Evolutionary conservation across 1,284 basidiomycete species (phyloP).

Genomic region (Cutaneotrichosporon sp.): DNA sequence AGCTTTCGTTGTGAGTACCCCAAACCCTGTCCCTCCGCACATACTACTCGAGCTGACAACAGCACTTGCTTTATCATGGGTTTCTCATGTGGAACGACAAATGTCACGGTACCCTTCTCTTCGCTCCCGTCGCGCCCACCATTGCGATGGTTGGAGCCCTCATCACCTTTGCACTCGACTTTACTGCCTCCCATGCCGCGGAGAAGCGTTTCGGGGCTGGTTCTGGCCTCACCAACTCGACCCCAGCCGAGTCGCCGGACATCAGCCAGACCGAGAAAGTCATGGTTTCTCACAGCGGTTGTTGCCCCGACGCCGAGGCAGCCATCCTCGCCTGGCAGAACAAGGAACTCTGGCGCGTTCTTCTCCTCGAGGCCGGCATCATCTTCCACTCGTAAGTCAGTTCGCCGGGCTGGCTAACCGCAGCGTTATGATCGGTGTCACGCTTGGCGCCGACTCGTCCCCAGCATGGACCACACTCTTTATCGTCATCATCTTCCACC

Average conservation of each 20-base stretch:
- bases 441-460: conserved; percentile 30
- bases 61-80: conserved; percentile 54
- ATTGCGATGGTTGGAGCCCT: conserved; percentile 49
- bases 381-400: conserved; percentile 48
- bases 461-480: conserved; percentile 30
- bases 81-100: conserved; percentile 52
- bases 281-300: too few relatives aligned
- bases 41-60: not conserved
- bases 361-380: conserved; percentile 54
- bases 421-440: conserved; percentile 32
- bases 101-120: conserved; percentile 54
- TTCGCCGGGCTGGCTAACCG: not conserved
- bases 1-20: conserved; percentile 46
- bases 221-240: not conserved
- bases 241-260: not conserved
- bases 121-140: conserved; percentile 53
- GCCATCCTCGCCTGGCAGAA: conserved; percentile 9
- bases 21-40: not conserved
- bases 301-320: conserved; percentile 15
- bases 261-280: not conserved
- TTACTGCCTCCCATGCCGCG: conserved; percentile 39
- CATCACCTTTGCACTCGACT: conserved; percentile 50
- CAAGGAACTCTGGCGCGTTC: conserved; percentile 38
- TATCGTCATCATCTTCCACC: conserved; percentile 40
- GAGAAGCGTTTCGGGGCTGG: not conserved